Conservation (phyloP, 2,329 filamentous ascomycete genomes). For the Emericellopsis cladophorae region DNA sequence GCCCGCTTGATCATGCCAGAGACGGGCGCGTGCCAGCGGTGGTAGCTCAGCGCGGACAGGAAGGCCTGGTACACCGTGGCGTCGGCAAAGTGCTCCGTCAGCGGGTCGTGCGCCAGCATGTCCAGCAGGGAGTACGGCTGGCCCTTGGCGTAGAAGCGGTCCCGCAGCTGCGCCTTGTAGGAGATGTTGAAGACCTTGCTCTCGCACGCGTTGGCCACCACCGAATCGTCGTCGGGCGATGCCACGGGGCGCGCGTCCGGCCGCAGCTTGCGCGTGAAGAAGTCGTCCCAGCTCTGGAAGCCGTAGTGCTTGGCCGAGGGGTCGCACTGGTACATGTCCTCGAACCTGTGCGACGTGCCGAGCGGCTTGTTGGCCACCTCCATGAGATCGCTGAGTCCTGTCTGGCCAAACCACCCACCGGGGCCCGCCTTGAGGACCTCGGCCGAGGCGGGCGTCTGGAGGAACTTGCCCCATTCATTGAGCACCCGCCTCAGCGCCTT, state of each 20-base stretch:
- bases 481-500: constrained; percentile 38
- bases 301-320: constrained; percentile 39
- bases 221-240: constrained; percentile 34
- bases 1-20: constrained; percentile 45
- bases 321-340: constrained; percentile 50
- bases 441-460: constrained; percentile 40
- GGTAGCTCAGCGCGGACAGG: constrained; percentile 53
- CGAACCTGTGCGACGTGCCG: constrained; percentile 31
- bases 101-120: constrained; percentile 46
- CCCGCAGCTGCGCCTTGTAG: constrained; percentile 36
- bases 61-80: constrained; percentile 63
- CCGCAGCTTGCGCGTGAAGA: constrained; percentile 50
- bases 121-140: constrained; percentile 54
- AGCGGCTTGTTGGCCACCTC: constrained; percentile 34
- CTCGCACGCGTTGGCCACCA: constrained; percentile 54
- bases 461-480: constrained; percentile 43
- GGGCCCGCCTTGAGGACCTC: constrained; percentile 29
- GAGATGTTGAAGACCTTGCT: constrained; percentile 42
- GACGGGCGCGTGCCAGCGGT: constrained; percentile 61
- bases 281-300: constrained; percentile 57
- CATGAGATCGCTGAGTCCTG: constrained; percentile 33
- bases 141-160: constrained; percentile 56
- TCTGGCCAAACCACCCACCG: constrained; percentile 42
- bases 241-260: constrained; percentile 44
- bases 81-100: constrained; percentile 41